Conservation (phyloP, 2,329 filamentous ascomycete species). For the Neonectria punicea region DNA sequence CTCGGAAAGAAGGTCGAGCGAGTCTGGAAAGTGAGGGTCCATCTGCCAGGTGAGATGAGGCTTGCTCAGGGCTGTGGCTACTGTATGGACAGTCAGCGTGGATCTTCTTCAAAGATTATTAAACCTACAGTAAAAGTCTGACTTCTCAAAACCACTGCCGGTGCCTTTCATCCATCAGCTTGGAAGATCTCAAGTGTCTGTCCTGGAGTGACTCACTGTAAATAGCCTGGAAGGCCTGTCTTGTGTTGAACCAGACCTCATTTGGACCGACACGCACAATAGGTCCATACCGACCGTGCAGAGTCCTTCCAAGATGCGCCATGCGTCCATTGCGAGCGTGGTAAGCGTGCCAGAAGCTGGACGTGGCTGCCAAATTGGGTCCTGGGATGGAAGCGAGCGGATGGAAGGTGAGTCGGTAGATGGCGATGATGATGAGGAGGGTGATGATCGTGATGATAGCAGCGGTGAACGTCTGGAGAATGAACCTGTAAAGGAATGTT, state of each 20-base stretch:
- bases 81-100: conserved; percentile 40
- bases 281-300: conserved; percentile 61
- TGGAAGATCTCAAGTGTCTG: background rate
- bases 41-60: conserved; percentile 54
- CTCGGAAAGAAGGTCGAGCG: conserved; percentile 63
- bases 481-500: background rate
- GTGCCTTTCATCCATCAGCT: conserved; percentile 47
- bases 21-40: conserved; percentile 52
- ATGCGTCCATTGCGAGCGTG: conserved; percentile 57
- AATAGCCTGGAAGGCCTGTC: conserved; percentile 58
- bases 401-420: conserved; percentile 57
- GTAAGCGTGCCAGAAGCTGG: conserved; percentile 59
- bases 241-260: conserved; percentile 63
- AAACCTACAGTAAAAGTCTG: conserved; percentile 61
- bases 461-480: conserved; percentile 4
- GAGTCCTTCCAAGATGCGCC: conserved; percentile 51
- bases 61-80: conserved; percentile 57
- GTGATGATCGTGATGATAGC: conserved; percentile 23
- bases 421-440: conserved; percentile 29
- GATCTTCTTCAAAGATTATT: no score
- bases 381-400: conserved; percentile 58
- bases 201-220: conserved; percentile 52
- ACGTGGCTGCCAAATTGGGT: conserved; percentile 57
- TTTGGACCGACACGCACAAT: conserved; percentile 64
- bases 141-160: conserved; percentile 61